Base-by-base conservation (phyloP, 495 filamentous ascomycete genomes). In the Xylaria scruposa region DNA sequence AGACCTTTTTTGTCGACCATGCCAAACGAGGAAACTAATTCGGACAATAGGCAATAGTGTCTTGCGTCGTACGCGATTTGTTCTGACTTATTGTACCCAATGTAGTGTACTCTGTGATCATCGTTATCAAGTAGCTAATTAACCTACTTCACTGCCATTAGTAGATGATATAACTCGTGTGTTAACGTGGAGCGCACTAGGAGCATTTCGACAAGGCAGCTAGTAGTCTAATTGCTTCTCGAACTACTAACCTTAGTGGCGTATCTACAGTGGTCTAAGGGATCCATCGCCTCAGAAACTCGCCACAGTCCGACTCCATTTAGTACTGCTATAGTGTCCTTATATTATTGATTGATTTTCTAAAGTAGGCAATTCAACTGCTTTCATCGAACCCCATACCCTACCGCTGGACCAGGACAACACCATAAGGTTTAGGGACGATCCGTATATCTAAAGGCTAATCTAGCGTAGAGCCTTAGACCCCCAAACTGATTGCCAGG, bases 151-250 rank as follows among this genome's bases (percentile, higher is more conserved):
- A 4, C 44, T 63, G 26, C 21, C 21, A 2, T 17, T 24, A 5
- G 21, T 1, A 44, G 17, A 24, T 4, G 33, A 60, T 36, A 60
- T 40, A 36, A 6, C 58, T 8, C 8, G 33, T 44, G 13, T 63
- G 38, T 17, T 44, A 29, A 42, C 38, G 38, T 63, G 60, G 60
- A 26, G 36, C 21, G 60, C 60, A 17, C 60, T 38, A 21, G 36
- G 36, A 24, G 17, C 31, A 5, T 15, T 9, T 17, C 44, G 60
- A 29, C 31, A 19, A 24, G 36, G 36, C 1, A 59, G 13, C 59
- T 61, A 61, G 59, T 42, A 24, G 26, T 12, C 17, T 40, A 61
- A 61, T 61, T 62, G 36, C 60, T 44, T 44, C 36, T 44, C 38
- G n/a, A 60, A 38, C 33, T n/a, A 36, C 15, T 60, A 21, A n/a